Conservation (phyloP, 495 filamentous ascomycete genomes). For the Penicillium chermesinum region DNA sequence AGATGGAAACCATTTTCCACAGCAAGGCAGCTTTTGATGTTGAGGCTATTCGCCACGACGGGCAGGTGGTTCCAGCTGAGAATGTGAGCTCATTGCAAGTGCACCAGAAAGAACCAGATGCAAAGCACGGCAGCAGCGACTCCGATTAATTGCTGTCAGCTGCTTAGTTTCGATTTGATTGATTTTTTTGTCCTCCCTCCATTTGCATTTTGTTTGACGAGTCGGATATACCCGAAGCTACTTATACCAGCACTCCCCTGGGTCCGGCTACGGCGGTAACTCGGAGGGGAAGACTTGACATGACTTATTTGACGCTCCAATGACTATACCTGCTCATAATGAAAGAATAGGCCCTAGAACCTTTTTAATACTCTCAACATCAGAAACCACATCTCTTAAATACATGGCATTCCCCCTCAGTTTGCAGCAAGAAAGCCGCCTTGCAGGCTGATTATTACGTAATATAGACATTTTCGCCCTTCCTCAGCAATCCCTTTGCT, state of each 20-base stretch:
- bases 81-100: constrained; percentile 14
- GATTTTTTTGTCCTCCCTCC: not conserved
- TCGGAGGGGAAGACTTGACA: too few relatives aligned
- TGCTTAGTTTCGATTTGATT: not conserved
- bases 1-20: constrained; percentile 37
- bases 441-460: constrained; percentile 20
- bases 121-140: constrained; percentile 6
- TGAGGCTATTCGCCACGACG: constrained; percentile 14
- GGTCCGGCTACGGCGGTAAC: too few relatives aligned
- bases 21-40: constrained; percentile 26
- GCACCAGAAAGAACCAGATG: constrained; percentile 3
- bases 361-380: not conserved
- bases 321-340: not conserved
- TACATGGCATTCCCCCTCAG: not conserved
- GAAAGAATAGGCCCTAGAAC: too few relatives aligned
- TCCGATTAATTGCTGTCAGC: constrained; percentile 1
- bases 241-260: too few relatives aligned
- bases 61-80: constrained; percentile 2
- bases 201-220: too few relatives aligned
- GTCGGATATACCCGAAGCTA: too few relatives aligned
- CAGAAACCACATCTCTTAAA: not conserved
- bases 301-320: too few relatives aligned
- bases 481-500: constrained; percentile 7
- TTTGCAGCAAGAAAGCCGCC: not conserved
- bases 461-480: constrained; percentile 21